Percentiles rank a stretch among this genome's conserved stretches.
Conservation (phyloP, 2,329 filamentous ascomycete genomes). For the Cadophora malorum region DNA sequence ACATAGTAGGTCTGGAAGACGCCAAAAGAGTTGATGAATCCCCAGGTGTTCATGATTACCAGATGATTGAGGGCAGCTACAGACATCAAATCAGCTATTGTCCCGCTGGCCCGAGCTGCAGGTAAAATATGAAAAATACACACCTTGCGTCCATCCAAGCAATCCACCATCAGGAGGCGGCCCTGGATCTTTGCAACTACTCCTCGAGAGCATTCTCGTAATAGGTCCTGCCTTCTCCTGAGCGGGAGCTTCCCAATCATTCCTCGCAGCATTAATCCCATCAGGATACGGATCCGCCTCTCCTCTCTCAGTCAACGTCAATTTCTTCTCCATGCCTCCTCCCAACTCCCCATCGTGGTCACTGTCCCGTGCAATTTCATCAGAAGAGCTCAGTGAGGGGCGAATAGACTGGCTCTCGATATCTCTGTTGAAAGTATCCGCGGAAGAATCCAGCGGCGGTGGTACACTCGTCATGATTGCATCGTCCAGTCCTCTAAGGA, state of each 20-base stretch:
- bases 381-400: not conserved
- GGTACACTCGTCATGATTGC: not conserved
- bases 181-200: slow-evolving; percentile 42
- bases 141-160: slow-evolving; percentile 43
- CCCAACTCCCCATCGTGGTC: slow-evolving; percentile 6
- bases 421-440: not conserved
- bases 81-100: too few species aligned
- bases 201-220: slow-evolving; percentile 38
- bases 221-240: slow-evolving; percentile 19
- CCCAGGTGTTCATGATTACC: slow-evolving; percentile 46
- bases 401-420: slow-evolving; percentile 2
- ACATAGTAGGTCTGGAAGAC: slow-evolving; percentile 54
- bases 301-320: slow-evolving; percentile 15
- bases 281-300: slow-evolving; percentile 25
- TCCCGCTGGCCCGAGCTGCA: too few species aligned
- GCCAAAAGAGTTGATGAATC: slow-evolving; percentile 50
- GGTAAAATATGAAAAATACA: too few species aligned
- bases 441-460: slow-evolving; percentile 4
- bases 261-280: slow-evolving; percentile 15
- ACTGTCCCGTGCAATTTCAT: not conserved
- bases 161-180: slow-evolving; percentile 44
- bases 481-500: not conserved
- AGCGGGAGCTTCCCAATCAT: slow-evolving; percentile 1
- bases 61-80: slow-evolving; percentile 39
- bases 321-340: slow-evolving; percentile 16